Evolutionary conservation across 805 yeast species (phyloP).

Genomic region (Barnettozyma populi): DNA sequence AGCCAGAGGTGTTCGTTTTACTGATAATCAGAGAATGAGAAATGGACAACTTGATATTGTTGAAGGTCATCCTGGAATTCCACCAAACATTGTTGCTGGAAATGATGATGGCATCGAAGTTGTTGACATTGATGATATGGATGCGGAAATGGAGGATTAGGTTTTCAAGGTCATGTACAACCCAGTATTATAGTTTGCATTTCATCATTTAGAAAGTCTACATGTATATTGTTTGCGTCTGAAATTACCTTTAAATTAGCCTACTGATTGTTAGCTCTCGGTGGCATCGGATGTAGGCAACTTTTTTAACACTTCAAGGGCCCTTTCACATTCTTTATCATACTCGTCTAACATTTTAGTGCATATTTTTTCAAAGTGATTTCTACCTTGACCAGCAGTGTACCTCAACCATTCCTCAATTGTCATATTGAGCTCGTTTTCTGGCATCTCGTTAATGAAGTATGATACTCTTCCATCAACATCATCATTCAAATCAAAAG

Average conservation of each 20-base stretch:
- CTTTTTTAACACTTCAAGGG: conserved; percentile 37
- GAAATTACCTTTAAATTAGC: not conserved
- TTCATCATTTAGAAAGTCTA: too few species aligned
- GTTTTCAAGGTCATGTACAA: not conserved
- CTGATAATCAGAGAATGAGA: not conserved
- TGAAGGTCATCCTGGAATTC: not conserved
- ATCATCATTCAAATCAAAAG: conserved; percentile 48
- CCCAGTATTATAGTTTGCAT: not conserved
- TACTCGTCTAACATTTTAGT: conserved; percentile 43
- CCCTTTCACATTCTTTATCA: conserved; percentile 43
- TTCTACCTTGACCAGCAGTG: conserved; percentile 50
- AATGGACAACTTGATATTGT: not conserved
- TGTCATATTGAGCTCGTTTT: conserved; percentile 60
- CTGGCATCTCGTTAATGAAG: conserved; percentile 66
- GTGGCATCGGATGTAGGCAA: conserved; percentile 24
- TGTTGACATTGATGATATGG: not conserved
- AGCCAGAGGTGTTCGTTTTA: not conserved
- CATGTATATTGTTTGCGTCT: not conserved
- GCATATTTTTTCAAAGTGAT: conserved; percentile 41
- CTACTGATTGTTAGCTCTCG: not conserved
- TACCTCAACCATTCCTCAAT: conserved; percentile 64
- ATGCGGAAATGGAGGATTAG: conserved; percentile 2
- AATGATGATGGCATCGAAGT: not conserved
- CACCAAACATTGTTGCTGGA: not conserved
- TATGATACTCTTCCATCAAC: conserved; percentile 57